Conservation (phyloP, 1,284 basidiomycete species). For the Stygiomarasmius scandens region DNA sequence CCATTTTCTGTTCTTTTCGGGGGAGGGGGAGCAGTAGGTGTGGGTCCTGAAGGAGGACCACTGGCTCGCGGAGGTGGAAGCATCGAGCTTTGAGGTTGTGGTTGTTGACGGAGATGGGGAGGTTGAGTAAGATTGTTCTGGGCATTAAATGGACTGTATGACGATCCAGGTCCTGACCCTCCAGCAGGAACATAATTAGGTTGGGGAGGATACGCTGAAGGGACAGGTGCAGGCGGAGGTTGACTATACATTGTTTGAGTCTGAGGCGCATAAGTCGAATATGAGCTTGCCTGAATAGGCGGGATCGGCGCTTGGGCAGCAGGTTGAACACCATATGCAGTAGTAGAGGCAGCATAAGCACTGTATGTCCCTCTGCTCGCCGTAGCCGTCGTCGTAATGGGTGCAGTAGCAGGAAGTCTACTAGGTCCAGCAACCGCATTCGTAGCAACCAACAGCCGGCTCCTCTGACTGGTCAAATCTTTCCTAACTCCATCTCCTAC, state of each 20-base stretch:
- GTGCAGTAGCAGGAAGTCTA: conserved; percentile 30
- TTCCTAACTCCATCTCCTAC: no score
- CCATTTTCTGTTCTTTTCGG: conserved; percentile 58
- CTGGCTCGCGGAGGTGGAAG: conserved; percentile 21
- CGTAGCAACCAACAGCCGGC: conserved; percentile 60
- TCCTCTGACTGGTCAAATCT: conserved; percentile 68
- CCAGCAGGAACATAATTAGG: conserved; percentile 13
- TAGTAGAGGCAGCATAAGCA: conserved; percentile 10
- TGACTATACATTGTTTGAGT: background rate
- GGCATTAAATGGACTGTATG: conserved; percentile 24
- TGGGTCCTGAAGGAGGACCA: conserved; percentile 22
- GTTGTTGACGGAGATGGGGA: conserved; percentile 39
- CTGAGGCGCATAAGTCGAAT: background rate
- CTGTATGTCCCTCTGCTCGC: no score
- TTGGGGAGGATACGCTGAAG: background rate
- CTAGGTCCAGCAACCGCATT: conserved; percentile 31
- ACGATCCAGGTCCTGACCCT: conserved; percentile 16
- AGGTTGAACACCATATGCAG: conserved; percentile 13
- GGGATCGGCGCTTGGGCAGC: conserved; percentile 13
- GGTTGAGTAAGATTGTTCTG: conserved; percentile 35
- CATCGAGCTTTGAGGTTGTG: conserved; percentile 15
- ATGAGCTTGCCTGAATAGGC: background rate
- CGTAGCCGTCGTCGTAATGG: conserved; percentile 22
- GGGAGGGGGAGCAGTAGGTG: no score
- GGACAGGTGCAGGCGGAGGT: conserved; percentile 3